Base-by-base conservation (phyloP, 2,329 filamentous ascomycete genomes). In the Chaetoscypha palmicola region DNA sequence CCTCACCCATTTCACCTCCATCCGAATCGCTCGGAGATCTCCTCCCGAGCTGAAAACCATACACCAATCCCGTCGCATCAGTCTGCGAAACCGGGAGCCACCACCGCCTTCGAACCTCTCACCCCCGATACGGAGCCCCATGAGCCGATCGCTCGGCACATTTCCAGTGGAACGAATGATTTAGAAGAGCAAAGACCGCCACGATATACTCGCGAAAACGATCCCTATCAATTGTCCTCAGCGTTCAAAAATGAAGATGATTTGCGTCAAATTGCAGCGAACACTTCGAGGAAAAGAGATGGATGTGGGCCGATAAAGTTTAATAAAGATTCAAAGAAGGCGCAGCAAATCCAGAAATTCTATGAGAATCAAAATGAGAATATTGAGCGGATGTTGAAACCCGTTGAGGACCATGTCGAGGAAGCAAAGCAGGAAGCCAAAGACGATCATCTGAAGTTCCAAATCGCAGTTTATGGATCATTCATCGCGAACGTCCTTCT, bases 321-420 rank as follows among this genome's bases (percentile, higher is more conserved):
- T 50, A 58, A 49, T 41, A 56, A 50, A 11, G 62, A 61, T 37
- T 62, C 66, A 33, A 65, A 64, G 51, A 66, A 66, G 46, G 66
- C 64, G 51, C 58, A 66, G 52, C 64, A 58, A 38, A 63, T 97
- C 12, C 76, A 85, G 58, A 76, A 79, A 39, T 97, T 96, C 68
- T 97, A 97, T 71, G 77, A 87, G 62, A 74, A 74, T 22, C 91
- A 98, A 62, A 98, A 98, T 62, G 86, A 90, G 63, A 90, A 87
- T 57, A 98, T 98, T 54, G 80, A 95, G 68, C 79, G 87, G 9
- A 76, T 96, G 67, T 73, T 97, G 53, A 96, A 95, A 68, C 83
- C 86, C 2, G 91, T 97, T 2, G 88, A 95, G 59, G 88, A 96
- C 60, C 92, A 97, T 66, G 74, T 85, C 14, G 80, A 82, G 26